A percentile compares a stretch with the other conserved stretches of the same genome.
phyloP scores from a whole-genome alignment of 208 protist species.

The Wallacemonas collosoma region DNA sequence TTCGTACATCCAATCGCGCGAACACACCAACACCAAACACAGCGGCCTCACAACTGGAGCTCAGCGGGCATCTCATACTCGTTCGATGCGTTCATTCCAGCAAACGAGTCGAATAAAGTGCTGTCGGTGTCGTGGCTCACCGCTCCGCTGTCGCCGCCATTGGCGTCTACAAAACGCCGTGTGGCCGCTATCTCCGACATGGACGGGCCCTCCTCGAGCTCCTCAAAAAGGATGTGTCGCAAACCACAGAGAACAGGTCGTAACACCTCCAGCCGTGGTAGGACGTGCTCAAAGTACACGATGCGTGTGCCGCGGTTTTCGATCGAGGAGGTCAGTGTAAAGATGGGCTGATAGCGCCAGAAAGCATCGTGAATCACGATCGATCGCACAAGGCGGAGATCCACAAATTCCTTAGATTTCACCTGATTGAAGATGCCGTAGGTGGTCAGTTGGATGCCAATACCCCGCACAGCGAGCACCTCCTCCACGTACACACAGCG shows the following conservation, averaged over 20 bases:
- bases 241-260: constrained; percentile 66
- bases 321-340: constrained; percentile 79
- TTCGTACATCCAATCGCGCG: no score
- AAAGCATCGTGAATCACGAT: constrained; percentile 87
- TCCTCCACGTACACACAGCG: constrained; percentile 66
- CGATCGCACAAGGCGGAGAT: constrained; percentile 63
- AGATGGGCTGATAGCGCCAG: constrained; percentile 78
- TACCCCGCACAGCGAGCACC: constrained; percentile 72
- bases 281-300: constrained; percentile 74
- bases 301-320: constrained; percentile 59
- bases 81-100: neutral
- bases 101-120: constrained; percentile 35
- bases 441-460: constrained; percentile 74
- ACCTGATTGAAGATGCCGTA: constrained; percentile 72
- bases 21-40: neutral
- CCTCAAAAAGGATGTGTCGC: constrained; percentile 72
- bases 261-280: constrained; percentile 79
- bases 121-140: constrained; percentile 30
- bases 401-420: constrained; percentile 52
- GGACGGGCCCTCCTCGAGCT: constrained; percentile 58
- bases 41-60: neutral
- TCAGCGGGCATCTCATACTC: constrained; percentile 1
- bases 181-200: constrained; percentile 52
- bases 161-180: constrained; percentile 1
- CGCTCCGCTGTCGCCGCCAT: constrained; percentile 16